Evolutionary conservation across 2,329 filamentous ascomycete genomes (phyloP).

Genomic region (Meredithiella fracta): DNA sequence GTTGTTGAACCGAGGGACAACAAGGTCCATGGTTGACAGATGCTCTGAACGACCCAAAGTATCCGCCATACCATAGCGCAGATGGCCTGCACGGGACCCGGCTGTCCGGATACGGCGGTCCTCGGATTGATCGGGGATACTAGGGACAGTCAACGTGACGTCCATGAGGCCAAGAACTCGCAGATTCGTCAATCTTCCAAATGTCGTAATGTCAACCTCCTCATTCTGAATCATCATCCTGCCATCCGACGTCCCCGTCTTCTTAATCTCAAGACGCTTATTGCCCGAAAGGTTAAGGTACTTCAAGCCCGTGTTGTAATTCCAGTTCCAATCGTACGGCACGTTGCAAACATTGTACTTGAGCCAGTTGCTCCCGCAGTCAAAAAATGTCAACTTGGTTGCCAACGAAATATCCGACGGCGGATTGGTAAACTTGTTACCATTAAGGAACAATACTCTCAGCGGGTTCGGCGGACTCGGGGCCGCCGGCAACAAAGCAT

Average conservation of each 20-base stretch:
- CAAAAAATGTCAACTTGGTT: slow-evolving; percentile 75
- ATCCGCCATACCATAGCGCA: slow-evolving; percentile 96
- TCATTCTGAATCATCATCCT: slow-evolving; percentile 2
- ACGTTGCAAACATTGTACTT: slow-evolving; percentile 99
- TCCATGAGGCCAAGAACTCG: slow-evolving; percentile 91
- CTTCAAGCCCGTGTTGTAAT: slow-evolving; percentile 85
- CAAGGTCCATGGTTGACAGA: slow-evolving; percentile 85
- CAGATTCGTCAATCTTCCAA: slow-evolving; percentile 67
- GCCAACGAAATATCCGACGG: slow-evolving; percentile 91
- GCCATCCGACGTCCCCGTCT: slow-evolving; percentile 25
- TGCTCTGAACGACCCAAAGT: slow-evolving; percentile 87
- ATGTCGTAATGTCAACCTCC: slow-evolving; percentile 51
- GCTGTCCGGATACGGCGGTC: slow-evolving; percentile 93
- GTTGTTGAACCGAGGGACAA: slow-evolving; percentile 80
- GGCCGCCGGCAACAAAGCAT: background rate
- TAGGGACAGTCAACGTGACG: slow-evolving; percentile 84
- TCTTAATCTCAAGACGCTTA: slow-evolving; percentile 82
- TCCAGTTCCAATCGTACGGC: slow-evolving; percentile 99
- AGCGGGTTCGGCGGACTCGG: slow-evolving; percentile 42
- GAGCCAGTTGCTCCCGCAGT: slow-evolving; percentile 84
- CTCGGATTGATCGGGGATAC: slow-evolving; percentile 86
- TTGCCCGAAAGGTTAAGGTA: slow-evolving; percentile 96
- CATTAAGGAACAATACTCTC: slow-evolving; percentile 86
- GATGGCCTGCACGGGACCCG: slow-evolving; percentile 74
- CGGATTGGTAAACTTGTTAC: slow-evolving; percentile 92